Evolutionary conservation across 208 protist genomes (phyloP), one percentile per base, ranked within the genome.

Genomic region (Acanthamoeba healyi): DNA sequence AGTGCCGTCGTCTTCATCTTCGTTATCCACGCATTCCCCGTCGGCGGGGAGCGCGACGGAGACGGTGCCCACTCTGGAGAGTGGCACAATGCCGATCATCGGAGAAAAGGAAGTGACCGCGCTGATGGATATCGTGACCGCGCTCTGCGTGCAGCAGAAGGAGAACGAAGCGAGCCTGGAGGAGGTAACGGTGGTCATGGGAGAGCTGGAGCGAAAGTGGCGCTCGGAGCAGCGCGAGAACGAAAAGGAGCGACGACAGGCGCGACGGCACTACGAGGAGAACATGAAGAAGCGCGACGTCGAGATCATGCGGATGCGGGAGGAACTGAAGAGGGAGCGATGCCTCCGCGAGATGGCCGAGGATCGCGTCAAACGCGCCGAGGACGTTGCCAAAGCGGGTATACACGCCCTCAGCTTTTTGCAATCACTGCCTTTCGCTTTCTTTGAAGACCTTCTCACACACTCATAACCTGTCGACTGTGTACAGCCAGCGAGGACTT

Each of bases 341-440:
- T 84, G 74, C 42, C 74, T 84, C n/a, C 74, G 74, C 42, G 74
- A 84, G 46, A 84, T 84, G 74, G 74, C 74, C 74, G 74, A 84
- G 29, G 38, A 49, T 9, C 38, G 44, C 38, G 74, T 84, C 44
- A 84, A 84, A 26, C 74, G 74, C 14, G 38, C 74, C 46, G 74
- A 84, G 0, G 40, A 84, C 24, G 22, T 10, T 32, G 74, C 74
- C 29, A 51, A 56, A 84, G 74, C 74, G 5, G 74, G 74, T 84
- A 15, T 24, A 36, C 38, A 6, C 34, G 0, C 32, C n/a, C 19
- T 7, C 34, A 0, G 7, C 63, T n/a, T n/a, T n/a, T n/a, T n/a
- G n/a, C n/a, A n/a, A n/a, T n/a, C n/a, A n/a, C n/a, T n/a, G n/a
- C n/a, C n/a, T 26, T 61, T 61, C 54, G 54, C n/a, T n/a, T 61